Evolutionary conservation across 2,329 filamentous ascomycete genomes (phyloP), one percentile per base, ranked within the genome.

Genomic region (Pseudocercospora fijiensis): DNA sequence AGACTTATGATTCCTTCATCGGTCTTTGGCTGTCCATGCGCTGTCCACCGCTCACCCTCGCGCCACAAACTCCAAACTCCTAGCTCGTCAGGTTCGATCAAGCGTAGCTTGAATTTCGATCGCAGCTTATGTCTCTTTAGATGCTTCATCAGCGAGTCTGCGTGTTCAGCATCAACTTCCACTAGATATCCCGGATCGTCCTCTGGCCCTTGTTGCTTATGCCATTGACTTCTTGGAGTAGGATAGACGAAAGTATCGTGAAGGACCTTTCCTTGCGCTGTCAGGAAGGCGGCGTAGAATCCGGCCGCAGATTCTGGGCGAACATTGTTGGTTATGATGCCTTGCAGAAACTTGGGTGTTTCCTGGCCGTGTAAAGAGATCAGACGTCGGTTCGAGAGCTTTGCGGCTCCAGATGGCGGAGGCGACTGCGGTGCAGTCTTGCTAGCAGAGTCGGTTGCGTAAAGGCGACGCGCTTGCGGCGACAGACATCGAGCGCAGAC

Each of bases 201-300:
- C 68, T 63, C 55, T 60, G 61, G 28, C 65, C 65, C 30, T 58
- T 68, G 63, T 33, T 70, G 68, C 51, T 65, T 66, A 49, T 76
- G 72, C 71, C 72, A 74, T 33, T 61, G 58, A 8, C 75, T 71
- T 20, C 74, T 73, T 52, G 78, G 73, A 67, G 85, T 79, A 0
- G 88, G 89, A 81, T 96, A 97, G 55, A 99, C 83, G 77, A 98
- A 96, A 58, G 92, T 90, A 78, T 99, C 95, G 79, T 94, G 86
- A 49, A 97, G 81, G 9, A 99, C 85, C 62, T 93, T 86, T 47
- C 95, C 95, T 33, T 78, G 77, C 7, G 94, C 91, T 69, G 90
- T 96, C 47, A 99, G 82, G 73, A 99, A 96, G 0, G 88, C 91
- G 6, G 89, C 84, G 78, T 96, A 98, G 76, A 90, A 88, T 3